Conservation (phyloP, 768 basidiomycete genomes). For the Termitomyces eurrhizus region DNA sequence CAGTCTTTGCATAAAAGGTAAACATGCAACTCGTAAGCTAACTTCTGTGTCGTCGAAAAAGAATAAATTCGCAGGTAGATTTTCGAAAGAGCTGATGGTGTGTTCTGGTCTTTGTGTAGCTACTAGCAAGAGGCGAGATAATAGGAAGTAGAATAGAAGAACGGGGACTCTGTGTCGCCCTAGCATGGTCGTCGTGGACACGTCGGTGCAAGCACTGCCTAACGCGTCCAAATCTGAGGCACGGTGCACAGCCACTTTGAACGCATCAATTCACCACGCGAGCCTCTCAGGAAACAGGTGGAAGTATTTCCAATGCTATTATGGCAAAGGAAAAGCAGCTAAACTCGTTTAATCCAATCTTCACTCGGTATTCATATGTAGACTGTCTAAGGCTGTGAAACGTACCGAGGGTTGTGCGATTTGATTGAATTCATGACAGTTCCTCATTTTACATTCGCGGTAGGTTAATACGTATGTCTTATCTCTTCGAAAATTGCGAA, state of each 20-base stretch:
- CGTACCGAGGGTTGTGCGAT: too few relatives aligned
- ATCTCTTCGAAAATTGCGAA: too few relatives aligned
- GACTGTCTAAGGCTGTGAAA: too few relatives aligned
- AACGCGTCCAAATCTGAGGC: constrained; percentile 9
- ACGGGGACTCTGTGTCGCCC: constrained; percentile 18
- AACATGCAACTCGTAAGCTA: constrained; percentile 25
- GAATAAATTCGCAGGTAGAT: constrained; percentile 72
- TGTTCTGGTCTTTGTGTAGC: constrained; percentile 45
- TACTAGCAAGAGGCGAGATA: constrained; percentile 13
- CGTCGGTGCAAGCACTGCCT: constrained; percentile 12
- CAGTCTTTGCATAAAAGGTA: constrained; percentile 5
- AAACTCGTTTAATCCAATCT: too few relatives aligned
- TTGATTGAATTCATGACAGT: too few relatives aligned
- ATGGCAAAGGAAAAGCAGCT: too few relatives aligned
- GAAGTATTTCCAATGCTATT: too few relatives aligned
- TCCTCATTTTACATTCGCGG: too few relatives aligned
- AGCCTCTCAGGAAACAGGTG: not conserved
- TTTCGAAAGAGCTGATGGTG: constrained; percentile 53
- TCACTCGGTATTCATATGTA: too few relatives aligned
- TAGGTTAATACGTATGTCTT: too few relatives aligned
- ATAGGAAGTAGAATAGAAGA: constrained; percentile 17
- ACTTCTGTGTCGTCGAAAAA: constrained; percentile 95
- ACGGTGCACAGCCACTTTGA: constrained; percentile 15
- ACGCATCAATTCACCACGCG: not conserved
- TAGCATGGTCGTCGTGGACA: constrained; percentile 23